Evolutionary conservation across 75 land plant genomes (phyloP).

Genomic region (Ceratopteris richardii): DNA sequence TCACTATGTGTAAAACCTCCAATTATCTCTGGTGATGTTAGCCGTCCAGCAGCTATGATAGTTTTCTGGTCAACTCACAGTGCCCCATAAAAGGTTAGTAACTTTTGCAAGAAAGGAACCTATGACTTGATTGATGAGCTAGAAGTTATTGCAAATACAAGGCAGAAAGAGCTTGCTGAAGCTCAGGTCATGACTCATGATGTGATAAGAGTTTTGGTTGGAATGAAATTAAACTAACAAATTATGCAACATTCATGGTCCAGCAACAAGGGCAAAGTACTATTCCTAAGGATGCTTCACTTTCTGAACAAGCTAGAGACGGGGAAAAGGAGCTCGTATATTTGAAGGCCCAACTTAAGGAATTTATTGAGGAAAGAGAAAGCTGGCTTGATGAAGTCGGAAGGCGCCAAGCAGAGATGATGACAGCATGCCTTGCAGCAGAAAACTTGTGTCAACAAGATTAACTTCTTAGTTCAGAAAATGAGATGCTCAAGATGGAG

Average conservation of each 20-base stretch:
- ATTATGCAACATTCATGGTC: constrained; percentile 51
- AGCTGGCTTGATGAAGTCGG: constrained; percentile 91
- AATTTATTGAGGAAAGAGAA: constrained; percentile 71
- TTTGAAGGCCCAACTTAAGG: constrained; percentile 57
- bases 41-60: constrained; percentile 51
- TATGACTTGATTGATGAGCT: constrained; percentile 85
- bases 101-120: too few relatives aligned
- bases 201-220: constrained; percentile 86
- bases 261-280: constrained; percentile 47
- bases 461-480: constrained; percentile 55
- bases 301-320: constrained; percentile 30
- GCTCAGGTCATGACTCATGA: constrained; percentile 99
- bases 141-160: constrained; percentile 55
- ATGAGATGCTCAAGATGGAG: constrained; percentile 71
- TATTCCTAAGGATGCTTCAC: constrained; percentile 27
- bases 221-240: constrained; percentile 81
- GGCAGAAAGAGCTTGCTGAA: constrained; percentile 89
- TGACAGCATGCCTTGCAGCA: constrained; percentile 52
- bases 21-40: constrained; percentile 54
- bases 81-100: constrained; percentile 62
- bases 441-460: constrained; percentile 72
- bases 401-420: constrained; percentile 63
- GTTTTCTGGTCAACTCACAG: constrained; percentile 43
- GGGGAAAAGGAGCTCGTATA: constrained; percentile 49
- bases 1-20: constrained; percentile 57